Evolutionary conservation across 1,284 basidiomycete species (phyloP).

Genomic region (Meripilus lineatus): DNA sequence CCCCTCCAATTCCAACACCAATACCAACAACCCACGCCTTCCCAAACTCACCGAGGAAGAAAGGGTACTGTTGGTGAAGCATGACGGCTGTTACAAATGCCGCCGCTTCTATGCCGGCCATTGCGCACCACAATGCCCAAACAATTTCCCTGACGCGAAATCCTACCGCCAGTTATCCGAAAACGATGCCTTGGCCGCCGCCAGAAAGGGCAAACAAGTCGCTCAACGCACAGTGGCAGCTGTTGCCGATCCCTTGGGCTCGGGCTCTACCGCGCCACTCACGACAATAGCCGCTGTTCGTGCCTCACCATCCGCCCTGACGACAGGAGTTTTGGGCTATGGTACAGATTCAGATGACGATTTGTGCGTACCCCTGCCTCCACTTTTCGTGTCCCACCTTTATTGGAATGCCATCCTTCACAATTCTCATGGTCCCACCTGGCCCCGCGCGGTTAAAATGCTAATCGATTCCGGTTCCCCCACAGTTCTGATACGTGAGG

Average conservation of each 20-base stretch:
- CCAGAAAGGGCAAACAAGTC: not conserved
- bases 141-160: constrained; percentile 13
- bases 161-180: not conserved
- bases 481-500: constrained; percentile 10
- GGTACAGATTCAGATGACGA: constrained; percentile 4
- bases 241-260: not conserved
- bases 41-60: constrained; percentile 8
- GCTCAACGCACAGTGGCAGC: not conserved
- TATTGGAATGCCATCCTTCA: constrained; percentile 2
- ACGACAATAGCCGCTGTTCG: constrained; percentile 3
- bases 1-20: not conserved
- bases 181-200: not conserved
- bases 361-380: constrained; percentile 3
- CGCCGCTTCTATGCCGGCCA: constrained; percentile 10
- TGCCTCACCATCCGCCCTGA: not conserved
- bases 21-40: not conserved
- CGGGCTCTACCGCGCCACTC: not conserved
- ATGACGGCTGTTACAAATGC: constrained; percentile 18
- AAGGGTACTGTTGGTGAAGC: not conserved
- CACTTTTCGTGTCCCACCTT: constrained; percentile 2
- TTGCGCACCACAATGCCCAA: not conserved
- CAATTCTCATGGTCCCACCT: not conserved
- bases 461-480: constrained; percentile 11
- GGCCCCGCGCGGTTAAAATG: constrained; percentile 4
- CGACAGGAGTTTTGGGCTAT: not conserved